Evolutionary conservation across 2,329 filamentous ascomycete genomes (phyloP), one percentile per base, ranked within the genome.

Genomic region (Verticillium tricorpus): DNA sequence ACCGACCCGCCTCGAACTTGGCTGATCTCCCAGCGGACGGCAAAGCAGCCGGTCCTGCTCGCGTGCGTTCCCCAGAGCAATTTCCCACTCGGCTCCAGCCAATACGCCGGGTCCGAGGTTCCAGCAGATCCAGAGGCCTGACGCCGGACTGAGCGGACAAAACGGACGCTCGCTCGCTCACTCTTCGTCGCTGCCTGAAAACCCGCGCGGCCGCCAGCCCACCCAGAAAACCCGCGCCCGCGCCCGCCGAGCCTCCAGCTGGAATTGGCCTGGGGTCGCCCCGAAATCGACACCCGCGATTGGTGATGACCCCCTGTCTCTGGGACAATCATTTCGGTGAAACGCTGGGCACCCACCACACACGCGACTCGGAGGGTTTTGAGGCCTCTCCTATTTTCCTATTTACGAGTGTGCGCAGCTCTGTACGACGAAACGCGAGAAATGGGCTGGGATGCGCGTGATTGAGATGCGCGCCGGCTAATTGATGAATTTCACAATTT

Each of bases 241-340:
- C 56, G 34, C 19, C 32, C 55, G 55, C 55, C 55, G 34, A 32
- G 32, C n/a, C 31, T 57, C 55, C 31, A 35, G 31, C 55, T 35
- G 45, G 45, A 52, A 52, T 52, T 52, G 45, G 45, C 45, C 45
- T 52, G 45, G 45, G 54, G 25, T 56, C 25, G 54, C 54, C 28
- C 25, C 25, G 54, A 56, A 56, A 56, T 14, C 15, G 12, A 58
- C 56, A 25, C 25, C 31, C 9, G 45, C 45, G 45, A 52, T 52
- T 52, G 45, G 45, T 52, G 45, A 52, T 5, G 9, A 1, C 45
- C 45, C 45, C 45, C 31, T 57, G 31, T 19, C 32, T 32, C n/a
- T 57, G 55, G 31, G 19, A 35, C 55, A 57, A 22, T 58, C 56
- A 58, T 58, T 58, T 58, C 56, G 35, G 35, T 40, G 34, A 40